phyloP scores from a whole-genome alignment of 306 rosid species.

The Quercus robur region DNA sequence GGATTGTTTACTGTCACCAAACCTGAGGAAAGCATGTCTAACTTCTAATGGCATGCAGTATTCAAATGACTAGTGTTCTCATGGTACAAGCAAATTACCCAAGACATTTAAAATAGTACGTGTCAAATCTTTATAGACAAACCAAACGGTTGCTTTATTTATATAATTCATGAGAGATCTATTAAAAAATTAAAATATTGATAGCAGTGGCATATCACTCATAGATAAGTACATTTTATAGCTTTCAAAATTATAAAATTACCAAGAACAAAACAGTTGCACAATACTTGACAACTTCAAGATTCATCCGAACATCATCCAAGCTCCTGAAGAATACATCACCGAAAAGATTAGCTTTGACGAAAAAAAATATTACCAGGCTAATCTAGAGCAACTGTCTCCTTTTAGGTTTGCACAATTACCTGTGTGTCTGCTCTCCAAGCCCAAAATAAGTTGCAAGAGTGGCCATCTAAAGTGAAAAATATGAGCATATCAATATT shows the following conservation, averaged over 20 bases:
- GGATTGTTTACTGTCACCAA: background rate
- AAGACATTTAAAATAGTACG: background rate
- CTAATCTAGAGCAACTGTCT: background rate
- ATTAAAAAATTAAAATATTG: background rate
- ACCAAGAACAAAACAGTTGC: conserved; percentile 90
- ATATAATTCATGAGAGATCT: background rate
- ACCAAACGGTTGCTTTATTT: background rate
- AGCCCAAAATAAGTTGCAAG: conserved; percentile 94
- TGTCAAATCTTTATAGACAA: background rate
- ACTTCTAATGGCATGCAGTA: background rate
- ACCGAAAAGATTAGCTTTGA: conserved; percentile 25
- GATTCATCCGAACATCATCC: conserved; percentile 97
- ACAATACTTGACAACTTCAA: conserved; percentile 85
- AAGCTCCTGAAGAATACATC: conserved; percentile 64
- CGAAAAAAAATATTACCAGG: background rate
- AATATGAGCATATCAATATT: background rate
- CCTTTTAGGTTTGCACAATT: conserved; percentile 3
- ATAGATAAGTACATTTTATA: background rate
- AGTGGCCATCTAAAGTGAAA: conserved; percentile 71
- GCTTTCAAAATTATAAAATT: conserved; percentile 21
- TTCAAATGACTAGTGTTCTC: background rate
- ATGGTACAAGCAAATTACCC: background rate
- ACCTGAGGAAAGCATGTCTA: conserved; percentile 1
- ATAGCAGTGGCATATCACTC: background rate
- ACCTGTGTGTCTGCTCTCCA: conserved; percentile 91